phyloP scores from a whole-genome alignment of 192 early-diverging fungal genomes.

The Coemansia sp. region DNA sequence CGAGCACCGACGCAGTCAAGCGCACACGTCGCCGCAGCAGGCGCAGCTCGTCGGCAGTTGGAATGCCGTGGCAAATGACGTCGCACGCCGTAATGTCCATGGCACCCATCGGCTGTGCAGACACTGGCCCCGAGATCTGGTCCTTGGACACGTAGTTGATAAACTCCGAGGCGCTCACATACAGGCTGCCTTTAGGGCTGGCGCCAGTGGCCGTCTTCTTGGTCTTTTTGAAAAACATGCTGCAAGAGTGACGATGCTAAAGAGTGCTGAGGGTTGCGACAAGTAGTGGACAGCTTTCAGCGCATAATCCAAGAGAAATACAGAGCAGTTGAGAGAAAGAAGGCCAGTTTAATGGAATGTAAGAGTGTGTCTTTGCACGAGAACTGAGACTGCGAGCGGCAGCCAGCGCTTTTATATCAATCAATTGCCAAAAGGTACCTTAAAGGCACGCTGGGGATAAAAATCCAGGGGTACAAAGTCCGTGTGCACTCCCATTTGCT shows the following conservation, averaged over 20 bases:
- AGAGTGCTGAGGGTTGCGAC: not conserved
- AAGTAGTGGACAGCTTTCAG: not conserved
- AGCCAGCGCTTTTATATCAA: constrained; percentile 3
- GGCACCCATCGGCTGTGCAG: constrained; percentile 48
- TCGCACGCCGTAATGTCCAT: constrained; percentile 56
- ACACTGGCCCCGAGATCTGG: constrained; percentile 50
- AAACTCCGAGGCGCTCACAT: constrained; percentile 51
- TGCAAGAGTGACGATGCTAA: not conserved
- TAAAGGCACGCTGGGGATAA: not conserved
- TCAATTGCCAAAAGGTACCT: not conserved
- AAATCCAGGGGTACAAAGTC: constrained; percentile 2
- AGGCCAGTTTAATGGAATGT: not conserved
- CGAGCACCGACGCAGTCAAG: constrained; percentile 40
- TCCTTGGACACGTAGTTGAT: constrained; percentile 50
- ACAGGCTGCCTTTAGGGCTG: constrained; percentile 11
- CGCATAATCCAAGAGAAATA: not conserved
- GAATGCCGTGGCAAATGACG: constrained; percentile 51
- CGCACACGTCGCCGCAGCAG: constrained; percentile 44
- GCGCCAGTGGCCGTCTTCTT: constrained; percentile 20
- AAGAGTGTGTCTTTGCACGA: not conserved
- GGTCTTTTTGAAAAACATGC: constrained; percentile 41
- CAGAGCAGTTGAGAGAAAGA: not conserved
- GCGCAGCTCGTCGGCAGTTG: constrained; percentile 34
- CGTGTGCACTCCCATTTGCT: not conserved
- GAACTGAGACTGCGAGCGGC: not conserved